Base-by-base conservation (phyloP, 768 basidiomycete genomes). In the Neoboletus subvelutipes region DNA sequence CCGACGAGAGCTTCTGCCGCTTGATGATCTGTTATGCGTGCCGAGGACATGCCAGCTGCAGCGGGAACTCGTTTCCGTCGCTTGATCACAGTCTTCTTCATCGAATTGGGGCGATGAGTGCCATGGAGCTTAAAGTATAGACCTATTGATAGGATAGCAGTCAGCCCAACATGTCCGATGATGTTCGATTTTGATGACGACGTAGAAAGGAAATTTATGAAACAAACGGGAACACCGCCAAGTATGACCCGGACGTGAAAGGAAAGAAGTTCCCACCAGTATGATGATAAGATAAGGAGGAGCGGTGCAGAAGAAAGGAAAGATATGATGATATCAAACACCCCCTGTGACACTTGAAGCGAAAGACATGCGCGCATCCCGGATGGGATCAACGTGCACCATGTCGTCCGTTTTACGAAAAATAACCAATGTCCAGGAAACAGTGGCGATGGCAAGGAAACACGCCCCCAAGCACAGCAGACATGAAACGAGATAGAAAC, bases 61-160 rank as follows among this genome's bases (percentile, higher is more conserved):
- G 96, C 95, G 36, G 97, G 94, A 41, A 99, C 95, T 63, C 97
- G 88, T 76, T 98, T 98, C 62, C 97, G 81, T 34, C 97, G 84
- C 77, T 99, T 99, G 82, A 99, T 99, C 64, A 97, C 93, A 5
- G 92, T 90, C 79, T 98, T 98, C 76, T 97, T 98, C 94, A 99
- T 96, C 60, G 94, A 92, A 62, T 94, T 95, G 39, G 97, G 97
- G 37, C 97, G 86, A 66, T 98, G 94, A 2, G 92, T 92, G 47
- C 94, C 94, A 77, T 99, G 97, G 13, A 99, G 82, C 75, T 99
- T 98, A 81, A 93, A 97, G 77, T 98, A 99, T 10, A 99, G 83
- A 54, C 96, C 96, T 98, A 67, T 52, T 51, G 57, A 61, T 63
- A 57, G 41, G 50, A 60, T 55, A 52, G 45, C 11, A 39, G 51